These are phyloP conservation scores for Colletotrichum cuscutae DNA, from an alignment of 2,329 filamentous ascomycete genomes.

Conservation along the genomic window DNA sequence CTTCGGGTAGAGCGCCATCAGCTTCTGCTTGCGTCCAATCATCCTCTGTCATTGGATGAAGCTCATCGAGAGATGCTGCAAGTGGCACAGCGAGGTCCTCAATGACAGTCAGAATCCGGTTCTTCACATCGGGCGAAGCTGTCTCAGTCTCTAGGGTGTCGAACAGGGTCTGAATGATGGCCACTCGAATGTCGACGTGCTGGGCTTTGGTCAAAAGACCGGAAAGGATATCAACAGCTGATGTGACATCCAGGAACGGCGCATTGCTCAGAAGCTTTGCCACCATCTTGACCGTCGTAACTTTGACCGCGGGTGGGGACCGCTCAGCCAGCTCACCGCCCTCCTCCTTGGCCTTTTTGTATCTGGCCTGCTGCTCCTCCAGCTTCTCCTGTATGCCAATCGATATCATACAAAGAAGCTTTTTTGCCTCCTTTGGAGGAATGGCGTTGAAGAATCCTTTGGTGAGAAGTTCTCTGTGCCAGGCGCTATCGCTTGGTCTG, in stretches of 20 bases:
- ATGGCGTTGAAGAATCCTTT: slow-evolving; percentile 3
- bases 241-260: not conserved
- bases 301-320: not conserved
- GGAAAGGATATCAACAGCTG: not conserved
- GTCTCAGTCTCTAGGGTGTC: not conserved
- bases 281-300: slow-evolving; percentile 22
- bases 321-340: not conserved
- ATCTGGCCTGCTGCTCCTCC: not conserved
- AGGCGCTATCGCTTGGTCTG: slow-evolving; percentile 12
- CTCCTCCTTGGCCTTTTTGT: not conserved
- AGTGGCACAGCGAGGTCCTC: slow-evolving; percentile 2
- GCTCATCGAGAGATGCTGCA: slow-evolving; percentile 5
- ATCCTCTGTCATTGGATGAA: not conserved
- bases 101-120: not conserved
- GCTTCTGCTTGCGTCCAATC: not conserved
- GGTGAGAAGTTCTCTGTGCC: slow-evolving; percentile 16
- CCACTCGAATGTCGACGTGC: slow-evolving; percentile 15
- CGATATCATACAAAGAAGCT: not conserved
- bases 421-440: not conserved
- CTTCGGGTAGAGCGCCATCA: not conserved
- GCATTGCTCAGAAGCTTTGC: slow-evolving; percentile 14
- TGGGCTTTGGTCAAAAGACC: slow-evolving; percentile 1
- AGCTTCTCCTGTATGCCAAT: not conserved
- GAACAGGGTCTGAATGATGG: slow-evolving; percentile 13
- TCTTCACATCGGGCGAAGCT: not conserved